These are phyloP conservation scores for Cinnamomum micranthum DNA, from an alignment of 164 flowering plant species.

Conservation along the genomic window DNA sequence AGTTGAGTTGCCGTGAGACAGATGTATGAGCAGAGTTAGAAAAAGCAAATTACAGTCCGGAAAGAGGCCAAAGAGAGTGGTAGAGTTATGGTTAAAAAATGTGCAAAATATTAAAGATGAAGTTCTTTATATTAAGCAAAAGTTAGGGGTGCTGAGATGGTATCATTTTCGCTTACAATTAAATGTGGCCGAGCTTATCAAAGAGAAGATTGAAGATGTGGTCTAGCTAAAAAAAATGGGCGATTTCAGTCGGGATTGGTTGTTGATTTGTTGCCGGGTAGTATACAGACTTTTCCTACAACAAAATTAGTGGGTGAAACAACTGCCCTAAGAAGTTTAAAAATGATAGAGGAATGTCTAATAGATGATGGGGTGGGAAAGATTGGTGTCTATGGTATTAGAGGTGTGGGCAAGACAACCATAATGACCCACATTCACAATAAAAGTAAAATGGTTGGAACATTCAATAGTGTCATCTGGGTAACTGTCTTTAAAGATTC, in stretches of 20 bases:
- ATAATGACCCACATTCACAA: conserved; percentile 1
- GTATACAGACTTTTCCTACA: background rate
- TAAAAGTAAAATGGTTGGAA: too few species aligned
- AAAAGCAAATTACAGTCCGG: background rate
- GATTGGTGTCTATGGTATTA: conserved; percentile 10
- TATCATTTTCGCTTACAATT: background rate
- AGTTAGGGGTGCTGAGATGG: background rate
- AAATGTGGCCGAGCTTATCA: background rate
- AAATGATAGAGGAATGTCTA: background rate
- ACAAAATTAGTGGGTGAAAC: background rate
- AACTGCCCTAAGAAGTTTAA: background rate
- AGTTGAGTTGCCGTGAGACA: background rate
- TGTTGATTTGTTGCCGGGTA: background rate
- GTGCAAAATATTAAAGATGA: background rate
- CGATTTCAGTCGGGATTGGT: background rate
- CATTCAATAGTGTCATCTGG: background rate
- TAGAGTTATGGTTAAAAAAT: conserved; percentile 6
- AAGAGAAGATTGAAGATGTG: background rate
- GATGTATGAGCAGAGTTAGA: background rate
- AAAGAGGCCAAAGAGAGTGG: conserved; percentile 4
- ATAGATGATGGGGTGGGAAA: background rate
- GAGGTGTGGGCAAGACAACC: conserved; percentile 8
- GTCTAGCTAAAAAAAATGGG: background rate
- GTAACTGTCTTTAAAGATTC: conserved; percentile 2
- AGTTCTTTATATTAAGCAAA: background rate